Evolutionary conservation across 73 alveolate species (phyloP).

Genomic region (Symbiodinium natans): DNA sequence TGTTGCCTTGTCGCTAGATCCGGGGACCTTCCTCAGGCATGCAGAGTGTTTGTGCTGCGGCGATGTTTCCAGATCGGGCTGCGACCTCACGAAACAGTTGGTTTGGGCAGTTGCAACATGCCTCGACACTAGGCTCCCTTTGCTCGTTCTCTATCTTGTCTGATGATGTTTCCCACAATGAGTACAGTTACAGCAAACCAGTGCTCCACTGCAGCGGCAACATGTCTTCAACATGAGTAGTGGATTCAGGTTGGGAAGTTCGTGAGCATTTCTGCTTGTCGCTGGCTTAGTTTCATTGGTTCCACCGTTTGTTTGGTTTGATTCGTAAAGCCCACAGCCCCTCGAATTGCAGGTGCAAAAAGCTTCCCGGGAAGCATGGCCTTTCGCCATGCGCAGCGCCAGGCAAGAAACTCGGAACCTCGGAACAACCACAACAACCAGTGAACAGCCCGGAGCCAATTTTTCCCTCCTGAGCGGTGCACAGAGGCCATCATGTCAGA

Average conservation of each 20-base stretch:
- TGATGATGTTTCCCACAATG: too few relatives aligned
- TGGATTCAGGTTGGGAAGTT: slow-evolving; percentile 49
- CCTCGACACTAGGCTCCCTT: too few relatives aligned
- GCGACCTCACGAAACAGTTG: neutral
- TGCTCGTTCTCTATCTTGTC: too few relatives aligned
- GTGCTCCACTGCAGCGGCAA: too few relatives aligned
- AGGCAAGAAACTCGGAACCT: neutral
- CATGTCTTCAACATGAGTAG: too few relatives aligned
- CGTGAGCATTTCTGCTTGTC: slow-evolving; percentile 68
- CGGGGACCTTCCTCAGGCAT: slow-evolving; percentile 30
- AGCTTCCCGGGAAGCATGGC: slow-evolving; percentile 89
- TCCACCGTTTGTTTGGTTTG: neutral
- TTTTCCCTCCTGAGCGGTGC: neutral
- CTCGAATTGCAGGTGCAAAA: slow-evolving; percentile 43
- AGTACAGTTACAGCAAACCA: too few relatives aligned
- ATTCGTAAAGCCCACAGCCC: neutral
- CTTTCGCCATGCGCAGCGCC: slow-evolving; percentile 84
- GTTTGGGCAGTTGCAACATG: too few relatives aligned
- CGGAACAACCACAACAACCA: neutral
- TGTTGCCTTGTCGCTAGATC: too few relatives aligned
- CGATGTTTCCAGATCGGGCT: slow-evolving; percentile 80
- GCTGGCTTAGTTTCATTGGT: neutral
- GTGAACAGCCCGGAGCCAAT: neutral
- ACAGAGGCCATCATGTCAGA: slow-evolving; percentile 63
- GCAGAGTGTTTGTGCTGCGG: slow-evolving; percentile 90